These are phyloP conservation scores for Irpex sp. DNA, from an alignment of 1,284 basidiomycete genomes.

Conservation along the genomic window DNA sequence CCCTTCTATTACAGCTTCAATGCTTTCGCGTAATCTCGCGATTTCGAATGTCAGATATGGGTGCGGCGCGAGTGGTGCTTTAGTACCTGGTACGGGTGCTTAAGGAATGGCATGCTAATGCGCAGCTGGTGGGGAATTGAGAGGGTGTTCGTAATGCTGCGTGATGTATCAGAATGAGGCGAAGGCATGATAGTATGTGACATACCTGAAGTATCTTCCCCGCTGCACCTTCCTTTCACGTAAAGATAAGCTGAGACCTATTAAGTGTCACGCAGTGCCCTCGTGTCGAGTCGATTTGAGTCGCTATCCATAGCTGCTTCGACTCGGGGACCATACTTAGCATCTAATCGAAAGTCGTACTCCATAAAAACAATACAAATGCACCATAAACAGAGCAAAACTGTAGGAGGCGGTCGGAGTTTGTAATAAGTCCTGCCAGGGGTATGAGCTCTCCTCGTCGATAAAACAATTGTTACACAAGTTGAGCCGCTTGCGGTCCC, in stretches of 20 bases:
- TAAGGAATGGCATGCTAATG: too few relatives aligned
- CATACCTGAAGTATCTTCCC: slow-evolving; percentile 83
- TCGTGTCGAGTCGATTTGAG: slow-evolving; percentile 67
- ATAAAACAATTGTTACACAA: slow-evolving; percentile 71
- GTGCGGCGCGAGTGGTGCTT: slow-evolving; percentile 57
- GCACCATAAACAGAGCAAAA: too few relatives aligned
- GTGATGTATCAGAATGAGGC: too few relatives aligned
- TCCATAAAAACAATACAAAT: too few relatives aligned
- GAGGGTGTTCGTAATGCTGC: too few relatives aligned
- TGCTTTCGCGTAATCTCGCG: slow-evolving; percentile 91
- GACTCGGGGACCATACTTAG: slow-evolving; percentile 83
- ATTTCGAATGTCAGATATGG: slow-evolving; percentile 98
- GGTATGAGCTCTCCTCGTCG: too few relatives aligned
- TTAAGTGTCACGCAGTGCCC: slow-evolving; percentile 95
- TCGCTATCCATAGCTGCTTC: slow-evolving; percentile 67
- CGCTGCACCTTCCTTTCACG: slow-evolving; percentile 74
- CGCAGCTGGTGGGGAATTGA: too few relatives aligned
- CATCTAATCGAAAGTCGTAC: slow-evolving; percentile 59
- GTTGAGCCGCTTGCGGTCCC: slow-evolving; percentile 92
- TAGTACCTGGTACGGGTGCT: slow-evolving; percentile 44
- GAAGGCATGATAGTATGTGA: too few relatives aligned
- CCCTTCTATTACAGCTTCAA: slow-evolving; percentile 81
- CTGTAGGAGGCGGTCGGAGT: too few relatives aligned
- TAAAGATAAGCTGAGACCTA: slow-evolving; percentile 95
- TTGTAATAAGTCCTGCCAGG: too few relatives aligned